Conservation (phyloP, 2,329 filamentous ascomycete genomes). For the Zymoseptoria ardabiliae region DNA sequence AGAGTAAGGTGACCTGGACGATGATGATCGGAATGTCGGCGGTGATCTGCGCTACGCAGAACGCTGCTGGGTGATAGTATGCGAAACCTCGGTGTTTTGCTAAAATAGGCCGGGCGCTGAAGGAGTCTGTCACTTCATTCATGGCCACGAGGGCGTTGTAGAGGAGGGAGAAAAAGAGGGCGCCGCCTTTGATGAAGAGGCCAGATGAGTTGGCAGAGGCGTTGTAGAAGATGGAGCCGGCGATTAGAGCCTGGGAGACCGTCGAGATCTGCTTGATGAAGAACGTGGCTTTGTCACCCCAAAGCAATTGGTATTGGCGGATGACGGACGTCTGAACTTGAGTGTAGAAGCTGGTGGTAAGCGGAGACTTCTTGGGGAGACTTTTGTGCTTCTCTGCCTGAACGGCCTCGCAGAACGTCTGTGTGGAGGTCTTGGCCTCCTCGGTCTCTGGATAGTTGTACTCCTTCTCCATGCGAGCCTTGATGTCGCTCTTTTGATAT, state of each 20-base stretch:
- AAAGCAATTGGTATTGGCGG: constrained; percentile 59
- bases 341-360: constrained; percentile 48
- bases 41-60: constrained; percentile 47
- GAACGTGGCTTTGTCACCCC: constrained; percentile 58
- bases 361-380: constrained; percentile 47
- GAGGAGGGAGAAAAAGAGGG: constrained; percentile 57
- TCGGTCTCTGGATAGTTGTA: constrained; percentile 50
- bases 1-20: constrained; percentile 53
- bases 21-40: constrained; percentile 49
- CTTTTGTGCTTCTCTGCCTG: constrained; percentile 48
- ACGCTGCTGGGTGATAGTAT: constrained; percentile 33
- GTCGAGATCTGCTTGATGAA: constrained; percentile 55
- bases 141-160: constrained; percentile 57
- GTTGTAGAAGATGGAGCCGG: constrained; percentile 62
- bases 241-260: constrained; percentile 53
- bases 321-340: constrained; percentile 52
- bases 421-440: constrained; percentile 43
- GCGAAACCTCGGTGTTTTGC: constrained; percentile 40
- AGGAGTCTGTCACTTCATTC: constrained; percentile 56
- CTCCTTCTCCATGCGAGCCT: constrained; percentile 46
- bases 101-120: constrained; percentile 39
- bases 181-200: constrained; percentile 57
- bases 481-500: constrained; percentile 49
- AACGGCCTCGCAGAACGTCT: constrained; percentile 49
- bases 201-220: constrained; percentile 51